Base-by-base conservation (phyloP, 192 early-diverging fungal genomes). In the Podila epigama region DNA sequence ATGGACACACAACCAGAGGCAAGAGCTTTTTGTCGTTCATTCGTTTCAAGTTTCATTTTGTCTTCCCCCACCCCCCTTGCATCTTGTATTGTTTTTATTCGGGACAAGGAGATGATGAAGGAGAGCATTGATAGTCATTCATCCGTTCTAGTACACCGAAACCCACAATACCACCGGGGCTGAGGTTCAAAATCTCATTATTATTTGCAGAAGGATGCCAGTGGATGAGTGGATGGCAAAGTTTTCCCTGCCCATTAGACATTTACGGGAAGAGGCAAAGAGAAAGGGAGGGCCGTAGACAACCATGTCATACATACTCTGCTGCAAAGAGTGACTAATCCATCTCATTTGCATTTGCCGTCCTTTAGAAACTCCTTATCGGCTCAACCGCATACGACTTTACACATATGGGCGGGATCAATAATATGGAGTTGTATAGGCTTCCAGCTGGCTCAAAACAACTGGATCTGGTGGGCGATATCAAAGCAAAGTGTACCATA, bases 401-500 rank as follows among this genome's bases (percentile, higher is more conserved):
- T 32, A 60, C 28, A 9, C 73, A 68, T 15, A 64, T 60, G 55
- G n/a, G 35, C 36, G 66, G 60, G 13, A 62, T 77, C 54, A 68
- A 28, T 22, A 57, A 77, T 32, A 68, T 68, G 20, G 73, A 77
- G 40, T 48, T 77, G 28, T 77, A 77, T 36, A 63, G 60, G 29
- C 51, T 68, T 32, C 37, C 66, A 11, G 3, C 50, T 5, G 73
- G 66, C 27, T 20, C 66, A 32, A 68, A 68, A n/a, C 73, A 68
- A 25, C 27, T 77, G 42, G 73, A 77, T 51, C 51, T 77, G 29
- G 73, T 77, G 28, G 73, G 73, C 20, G 51, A 77, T 52, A 59
- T 77, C 25, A 68, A 36, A 15, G 27, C 65, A 40, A 77, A 77
- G 25, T 77, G 65, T 31, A 61, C 61, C 10, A 64, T 77, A 22